These are phyloP conservation scores for Colletotrichum karsti DNA, from an alignment of 2,329 filamentous ascomycete species.

Conservation along the genomic window DNA sequence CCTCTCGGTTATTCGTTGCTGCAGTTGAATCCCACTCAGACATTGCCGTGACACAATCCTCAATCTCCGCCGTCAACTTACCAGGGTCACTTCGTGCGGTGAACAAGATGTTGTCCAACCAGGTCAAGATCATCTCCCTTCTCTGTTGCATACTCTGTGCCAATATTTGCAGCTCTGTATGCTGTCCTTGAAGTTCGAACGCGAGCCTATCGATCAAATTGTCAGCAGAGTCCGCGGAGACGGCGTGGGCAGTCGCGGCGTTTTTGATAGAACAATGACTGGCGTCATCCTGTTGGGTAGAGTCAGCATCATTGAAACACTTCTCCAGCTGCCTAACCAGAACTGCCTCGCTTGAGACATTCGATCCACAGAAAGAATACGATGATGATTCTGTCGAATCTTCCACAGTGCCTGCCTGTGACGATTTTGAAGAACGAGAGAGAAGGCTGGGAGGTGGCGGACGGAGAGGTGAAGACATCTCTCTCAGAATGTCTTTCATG, in stretches of 20 bases:
- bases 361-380: too few relatives aligned
- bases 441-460: too few relatives aligned
- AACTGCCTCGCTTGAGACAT: too few relatives aligned
- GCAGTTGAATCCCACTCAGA: not conserved
- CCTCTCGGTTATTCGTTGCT: not conserved
- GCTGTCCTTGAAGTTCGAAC: not conserved
- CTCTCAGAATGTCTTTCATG: too few relatives aligned
- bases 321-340: not conserved
- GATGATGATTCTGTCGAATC: too few relatives aligned
- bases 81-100: not conserved
- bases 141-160: not conserved
- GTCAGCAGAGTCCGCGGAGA: too few relatives aligned
- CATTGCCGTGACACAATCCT: not conserved
- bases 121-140: not conserved
- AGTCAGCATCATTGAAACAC: too few relatives aligned
- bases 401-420: too few relatives aligned
- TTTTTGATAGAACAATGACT: not conserved
- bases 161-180: not conserved
- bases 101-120: not conserved
- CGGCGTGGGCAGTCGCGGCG: too few relatives aligned
- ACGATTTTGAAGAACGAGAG: too few relatives aligned
- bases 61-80: not conserved
- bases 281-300: not conserved
- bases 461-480: too few relatives aligned
- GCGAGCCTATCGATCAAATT: not conserved